These are phyloP conservation scores for Boletus coccyginus DNA, from an alignment of 768 basidiomycete species.

Conservation along the genomic window DNA sequence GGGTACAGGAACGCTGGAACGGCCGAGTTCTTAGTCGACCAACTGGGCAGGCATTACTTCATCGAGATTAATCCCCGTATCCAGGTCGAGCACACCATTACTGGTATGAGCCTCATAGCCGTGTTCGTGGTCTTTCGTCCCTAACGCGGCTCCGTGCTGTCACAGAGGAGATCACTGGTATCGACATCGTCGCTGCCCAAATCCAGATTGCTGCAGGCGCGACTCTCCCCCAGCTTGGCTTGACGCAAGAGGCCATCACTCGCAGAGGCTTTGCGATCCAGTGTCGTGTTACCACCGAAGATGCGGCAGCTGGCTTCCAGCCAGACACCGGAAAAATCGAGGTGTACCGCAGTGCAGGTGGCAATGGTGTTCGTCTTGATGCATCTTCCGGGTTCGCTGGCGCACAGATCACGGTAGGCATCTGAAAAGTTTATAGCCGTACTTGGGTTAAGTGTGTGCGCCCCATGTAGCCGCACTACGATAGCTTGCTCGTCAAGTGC, in stretches of 20 bases:
- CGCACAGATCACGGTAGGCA: slow-evolving; percentile 90
- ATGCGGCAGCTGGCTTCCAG: slow-evolving; percentile 88
- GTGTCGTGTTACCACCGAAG: slow-evolving; percentile 98
- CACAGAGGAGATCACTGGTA: slow-evolving; percentile 97
- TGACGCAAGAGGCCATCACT: slow-evolving; percentile 93
- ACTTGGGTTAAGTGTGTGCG: background rate
- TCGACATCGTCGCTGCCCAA: slow-evolving; percentile 98
- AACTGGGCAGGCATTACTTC: slow-evolving; percentile 95
- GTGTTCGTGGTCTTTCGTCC: background rate
- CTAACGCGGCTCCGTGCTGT: background rate
- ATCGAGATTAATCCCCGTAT: slow-evolving; percentile 99
- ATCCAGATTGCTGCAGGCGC: slow-evolving; percentile 99
- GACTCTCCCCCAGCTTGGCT: slow-evolving; percentile 89
- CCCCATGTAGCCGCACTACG: slow-evolving; percentile 82
- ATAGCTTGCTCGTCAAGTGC: slow-evolving; percentile 95
- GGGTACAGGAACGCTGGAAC: slow-evolving; percentile 97
- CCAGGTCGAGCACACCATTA: slow-evolving; percentile 99
- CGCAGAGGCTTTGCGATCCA: slow-evolving; percentile 98
- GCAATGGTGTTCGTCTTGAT: slow-evolving; percentile 96
- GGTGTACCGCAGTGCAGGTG: slow-evolving; percentile 97
- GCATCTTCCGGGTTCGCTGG: slow-evolving; percentile 98
- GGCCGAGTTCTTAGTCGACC: slow-evolving; percentile 97
- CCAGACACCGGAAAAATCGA: slow-evolving; percentile 99
- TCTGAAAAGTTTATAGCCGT: background rate
- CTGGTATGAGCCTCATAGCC: slow-evolving; percentile 52